Evolutionary conservation across 805 yeast species (phyloP), one percentile per base, ranked within the genome.

Genomic region (Kodamaea restingae): DNA sequence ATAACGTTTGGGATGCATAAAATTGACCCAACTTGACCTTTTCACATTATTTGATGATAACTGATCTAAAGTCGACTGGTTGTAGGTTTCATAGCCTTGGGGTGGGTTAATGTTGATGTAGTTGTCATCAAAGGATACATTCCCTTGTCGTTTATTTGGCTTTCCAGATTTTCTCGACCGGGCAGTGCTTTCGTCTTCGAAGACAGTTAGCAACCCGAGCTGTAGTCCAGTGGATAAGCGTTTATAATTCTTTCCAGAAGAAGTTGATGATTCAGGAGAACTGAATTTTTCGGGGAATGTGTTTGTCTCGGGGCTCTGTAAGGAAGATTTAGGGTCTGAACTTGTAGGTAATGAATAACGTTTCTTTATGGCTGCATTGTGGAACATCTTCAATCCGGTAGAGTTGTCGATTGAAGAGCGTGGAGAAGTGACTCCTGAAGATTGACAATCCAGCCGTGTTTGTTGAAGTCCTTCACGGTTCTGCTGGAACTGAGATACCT

Each of bases 211-310:
- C 17, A 68, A 48, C 2, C 68, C 66, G 11, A 66, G 45, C 36
- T 58, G 68, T 10, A 69, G 49, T 1, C 73, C 73, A 3, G 60
- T 51, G 3, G 71, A 64, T 18, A 54, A 45, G 17, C 71, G 46
- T 30, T 60, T 61, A 32, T 52, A 50, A 35, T 55, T 48, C 46
- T 52, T 54, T 3, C 58, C 61, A 10, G 47, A 41, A 41, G 50
- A 39, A 34, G 40, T n/a, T 12, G 32, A 30, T 31, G 46, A 30
- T n/a, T 43, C 44, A 18, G 40, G 22, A 8, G 39, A 15, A 12
- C 18, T 7, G 40, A 24, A 17, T 35, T 32, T 32, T 14, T 31
- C 30, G 25, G 24, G 39, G 32, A 18, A 20, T 15, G 27, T 31
- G 11, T 18, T 30, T 12, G 22, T 10, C 4, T 18, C 18, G 7